phyloP scores from a whole-genome alignment of 192 early-diverging fungal species.

The Gaertneriomyces semiglobifer region DNA sequence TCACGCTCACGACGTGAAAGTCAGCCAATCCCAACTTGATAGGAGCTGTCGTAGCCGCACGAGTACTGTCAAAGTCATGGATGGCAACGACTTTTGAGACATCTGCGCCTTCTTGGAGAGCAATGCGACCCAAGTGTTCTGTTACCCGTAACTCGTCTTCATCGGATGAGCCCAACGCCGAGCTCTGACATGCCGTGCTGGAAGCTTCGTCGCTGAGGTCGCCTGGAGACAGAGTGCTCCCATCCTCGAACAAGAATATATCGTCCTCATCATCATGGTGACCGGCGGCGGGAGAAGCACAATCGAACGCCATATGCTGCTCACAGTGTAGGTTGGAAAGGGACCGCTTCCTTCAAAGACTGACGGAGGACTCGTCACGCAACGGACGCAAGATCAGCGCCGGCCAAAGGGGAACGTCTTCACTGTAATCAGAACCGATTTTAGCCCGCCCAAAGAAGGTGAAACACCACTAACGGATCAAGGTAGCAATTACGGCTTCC shows the following conservation, averaged over 20 bases:
- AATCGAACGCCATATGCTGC: too few relatives aligned
- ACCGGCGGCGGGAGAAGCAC: too few relatives aligned
- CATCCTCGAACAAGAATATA: background rate
- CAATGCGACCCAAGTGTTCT: background rate
- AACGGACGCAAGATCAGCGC: too few relatives aligned
- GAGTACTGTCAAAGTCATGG: constrained; percentile 8
- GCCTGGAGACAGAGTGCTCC: background rate
- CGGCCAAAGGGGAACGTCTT: too few relatives aligned
- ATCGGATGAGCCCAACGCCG: background rate
- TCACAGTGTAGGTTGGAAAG: too few relatives aligned
- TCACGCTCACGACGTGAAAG: constrained; percentile 58
- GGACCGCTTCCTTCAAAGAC: too few relatives aligned
- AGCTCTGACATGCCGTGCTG: background rate
- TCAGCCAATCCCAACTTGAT: constrained; percentile 40
- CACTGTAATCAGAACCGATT: too few relatives aligned
- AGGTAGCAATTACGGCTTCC: too few relatives aligned
- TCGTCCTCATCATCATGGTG: background rate
- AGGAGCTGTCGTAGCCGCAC: background rate
- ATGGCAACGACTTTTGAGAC: constrained; percentile 16
- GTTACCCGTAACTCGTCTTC: background rate
- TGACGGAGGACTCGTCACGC: too few relatives aligned
- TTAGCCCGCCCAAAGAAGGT: too few relatives aligned
- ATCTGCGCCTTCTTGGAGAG: constrained; percentile 10
- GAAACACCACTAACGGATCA: too few relatives aligned
- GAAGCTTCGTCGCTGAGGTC: too few relatives aligned